A percentile compares a stretch with the other conserved stretches of the same genome.
phyloP scores from a whole-genome alignment of 768 basidiomycete species.

The Lentinula raphanica region DNA sequence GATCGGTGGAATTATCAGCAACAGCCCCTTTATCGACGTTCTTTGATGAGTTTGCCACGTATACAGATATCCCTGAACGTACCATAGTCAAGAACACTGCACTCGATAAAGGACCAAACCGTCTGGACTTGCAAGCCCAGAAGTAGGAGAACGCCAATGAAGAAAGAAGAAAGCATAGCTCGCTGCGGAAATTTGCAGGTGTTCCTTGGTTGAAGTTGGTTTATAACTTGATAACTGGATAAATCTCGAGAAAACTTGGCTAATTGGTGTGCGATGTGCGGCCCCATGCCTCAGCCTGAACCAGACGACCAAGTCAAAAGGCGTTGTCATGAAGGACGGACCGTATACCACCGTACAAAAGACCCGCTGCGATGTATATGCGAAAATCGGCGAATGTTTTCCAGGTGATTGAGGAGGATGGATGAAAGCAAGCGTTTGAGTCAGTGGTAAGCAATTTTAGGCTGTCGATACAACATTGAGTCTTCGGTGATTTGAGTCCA shows the following conservation, averaged over 20 bases:
- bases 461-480: too few species aligned
- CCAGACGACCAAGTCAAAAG: background rate
- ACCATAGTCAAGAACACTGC: constrained; percentile 21
- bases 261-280: background rate
- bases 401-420: background rate
- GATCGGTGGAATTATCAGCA: constrained; percentile 21
- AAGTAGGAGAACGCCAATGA: background rate
- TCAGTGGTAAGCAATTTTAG: too few species aligned
- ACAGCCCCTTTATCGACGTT: constrained; percentile 8
- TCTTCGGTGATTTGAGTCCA: too few species aligned
- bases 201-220: too few species aligned
- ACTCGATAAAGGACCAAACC: constrained; percentile 14
- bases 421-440: too few species aligned
- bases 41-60: background rate
- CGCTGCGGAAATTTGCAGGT: background rate
- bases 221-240: background rate
- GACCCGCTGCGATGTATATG: background rate
- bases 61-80: background rate
- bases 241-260: background rate
- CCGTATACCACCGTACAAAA: background rate
- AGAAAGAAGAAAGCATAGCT: background rate
- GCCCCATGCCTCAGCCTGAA: background rate
- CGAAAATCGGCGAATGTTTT: background rate
- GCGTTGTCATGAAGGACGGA: background rate
- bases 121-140: background rate